phyloP scores from a whole-genome alignment of 371 early-diverging fungal genomes.

The Apophysomyces variabilis region DNA sequence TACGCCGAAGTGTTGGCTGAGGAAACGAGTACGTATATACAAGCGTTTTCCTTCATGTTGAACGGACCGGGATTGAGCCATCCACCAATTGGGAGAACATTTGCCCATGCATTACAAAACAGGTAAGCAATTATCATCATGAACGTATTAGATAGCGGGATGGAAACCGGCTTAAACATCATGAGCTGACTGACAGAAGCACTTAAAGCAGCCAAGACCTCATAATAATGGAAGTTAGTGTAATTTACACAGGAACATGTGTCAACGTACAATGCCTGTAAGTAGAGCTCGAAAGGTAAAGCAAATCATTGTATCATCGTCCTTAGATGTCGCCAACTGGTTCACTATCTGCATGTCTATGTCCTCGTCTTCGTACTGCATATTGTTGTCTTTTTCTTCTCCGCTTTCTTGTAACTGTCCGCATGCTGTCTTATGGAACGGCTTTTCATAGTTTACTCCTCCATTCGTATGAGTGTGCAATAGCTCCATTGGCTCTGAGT shows the following conservation, averaged over 20 bases:
- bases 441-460: too few relatives aligned
- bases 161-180: constrained; percentile 47
- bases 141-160: constrained; percentile 44
- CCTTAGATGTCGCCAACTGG: constrained; percentile 15
- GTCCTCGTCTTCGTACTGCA: constrained; percentile 22
- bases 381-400: too few relatives aligned
- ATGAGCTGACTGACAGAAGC: constrained; percentile 48
- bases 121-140: constrained; percentile 51
- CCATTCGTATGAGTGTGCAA: too few relatives aligned
- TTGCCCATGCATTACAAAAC: constrained; percentile 38
- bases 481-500: too few relatives aligned
- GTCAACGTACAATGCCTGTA: constrained; percentile 14
- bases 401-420: too few relatives aligned
- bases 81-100: constrained; percentile 27
- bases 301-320: constrained; percentile 10
- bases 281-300: constrained; percentile 15
- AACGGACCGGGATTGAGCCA: constrained; percentile 54
- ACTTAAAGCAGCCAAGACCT: constrained; percentile 43
- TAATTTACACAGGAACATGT: not conserved
- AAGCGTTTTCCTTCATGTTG: constrained; percentile 49
- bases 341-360: constrained; percentile 18
- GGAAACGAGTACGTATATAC: constrained; percentile 46
- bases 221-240: not conserved
- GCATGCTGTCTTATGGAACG: too few relatives aligned
- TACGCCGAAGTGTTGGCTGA: constrained; percentile 49